phyloP scores from a whole-genome alignment of 2,329 filamentous ascomycete genomes.

The Tolypocladium ophioglossoides region DNA sequence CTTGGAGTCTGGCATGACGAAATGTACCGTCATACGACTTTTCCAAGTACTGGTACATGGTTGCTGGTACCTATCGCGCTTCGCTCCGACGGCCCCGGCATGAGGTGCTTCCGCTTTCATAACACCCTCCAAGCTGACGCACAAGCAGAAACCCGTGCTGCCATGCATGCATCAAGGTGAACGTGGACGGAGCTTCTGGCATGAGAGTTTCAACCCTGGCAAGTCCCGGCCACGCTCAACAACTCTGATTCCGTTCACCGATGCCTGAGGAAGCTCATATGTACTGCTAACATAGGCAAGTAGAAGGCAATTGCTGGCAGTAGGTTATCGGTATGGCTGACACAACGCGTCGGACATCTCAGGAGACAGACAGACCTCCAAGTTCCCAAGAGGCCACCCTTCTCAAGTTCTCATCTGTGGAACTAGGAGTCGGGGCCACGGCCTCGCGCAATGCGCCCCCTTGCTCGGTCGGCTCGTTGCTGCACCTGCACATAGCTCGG shows the following conservation, averaged over 20 bases:
- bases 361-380: not conserved
- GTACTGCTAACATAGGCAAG: not conserved
- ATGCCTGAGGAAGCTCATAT: not conserved
- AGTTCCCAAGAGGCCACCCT: not conserved
- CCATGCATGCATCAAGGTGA: not conserved
- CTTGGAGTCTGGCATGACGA: slow-evolving; percentile 22
- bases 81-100: slow-evolving; percentile 2
- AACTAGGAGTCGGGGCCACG: not conserved
- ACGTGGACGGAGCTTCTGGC: not conserved
- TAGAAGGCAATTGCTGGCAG: not conserved
- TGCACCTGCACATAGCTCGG: not conserved
- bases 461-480: not conserved
- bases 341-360: not conserved
- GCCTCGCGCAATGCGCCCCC: not conserved
- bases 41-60: slow-evolving; percentile 21
- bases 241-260: not conserved
- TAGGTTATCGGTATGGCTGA: not conserved
- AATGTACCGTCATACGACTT: slow-evolving; percentile 24
- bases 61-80: slow-evolving; percentile 13
- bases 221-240: not conserved
- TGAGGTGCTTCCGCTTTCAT: slow-evolving; percentile 3
- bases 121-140: not conserved
- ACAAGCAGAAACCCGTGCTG: not conserved
- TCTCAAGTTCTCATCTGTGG: too few relatives aligned
- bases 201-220: not conserved